Conservation (phyloP, 2,329 filamentous ascomycete genomes). For the Colletotrichum costaricense region DNA sequence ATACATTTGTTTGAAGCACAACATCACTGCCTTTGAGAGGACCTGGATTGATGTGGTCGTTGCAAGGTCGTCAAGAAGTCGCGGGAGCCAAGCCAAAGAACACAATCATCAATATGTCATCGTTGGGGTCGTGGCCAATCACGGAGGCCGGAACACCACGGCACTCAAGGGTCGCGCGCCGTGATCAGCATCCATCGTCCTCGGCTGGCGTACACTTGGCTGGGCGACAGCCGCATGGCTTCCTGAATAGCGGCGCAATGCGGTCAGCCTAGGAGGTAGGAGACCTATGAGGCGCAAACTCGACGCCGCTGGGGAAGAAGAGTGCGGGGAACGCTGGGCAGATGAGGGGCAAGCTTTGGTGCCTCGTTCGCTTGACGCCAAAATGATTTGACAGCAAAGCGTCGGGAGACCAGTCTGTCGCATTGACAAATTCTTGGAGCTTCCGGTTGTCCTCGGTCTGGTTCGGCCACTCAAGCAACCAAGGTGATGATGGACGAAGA, state of each 20-base stretch:
- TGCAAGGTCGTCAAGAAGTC: not conserved
- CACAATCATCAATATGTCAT: slow-evolving; percentile 33
- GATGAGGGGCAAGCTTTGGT: slow-evolving; percentile 26
- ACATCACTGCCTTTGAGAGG: not conserved
- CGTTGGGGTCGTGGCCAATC: slow-evolving; percentile 26
- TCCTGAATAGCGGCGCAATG: slow-evolving; percentile 20
- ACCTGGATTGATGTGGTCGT: not conserved
- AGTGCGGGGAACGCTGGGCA: slow-evolving; percentile 31
- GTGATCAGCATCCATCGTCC: slow-evolving; percentile 29
- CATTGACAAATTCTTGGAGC: not conserved
- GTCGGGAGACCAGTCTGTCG: not conserved
- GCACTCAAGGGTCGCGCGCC: slow-evolving; percentile 24
- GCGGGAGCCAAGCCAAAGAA: slow-evolving; percentile 19
- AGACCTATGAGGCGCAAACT: slow-evolving; percentile 15
- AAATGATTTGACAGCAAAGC: not conserved
- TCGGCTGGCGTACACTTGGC: slow-evolving; percentile 19
- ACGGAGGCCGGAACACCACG: slow-evolving; percentile 13
- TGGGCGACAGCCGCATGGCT: slow-evolving; percentile 19
- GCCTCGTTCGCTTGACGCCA: slow-evolving; percentile 9
- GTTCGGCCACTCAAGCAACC: not conserved
- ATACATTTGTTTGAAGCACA: not conserved
- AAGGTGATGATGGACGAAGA: not conserved
- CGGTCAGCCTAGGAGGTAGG: slow-evolving; percentile 25
- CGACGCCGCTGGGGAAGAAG: not conserved
- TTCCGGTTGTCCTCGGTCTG: slow-evolving; percentile 2